These are phyloP conservation scores for Paracorniculantispora psalliotae DNA, from an alignment of 2,329 filamentous ascomycete species.

Conservation along the genomic window DNA sequence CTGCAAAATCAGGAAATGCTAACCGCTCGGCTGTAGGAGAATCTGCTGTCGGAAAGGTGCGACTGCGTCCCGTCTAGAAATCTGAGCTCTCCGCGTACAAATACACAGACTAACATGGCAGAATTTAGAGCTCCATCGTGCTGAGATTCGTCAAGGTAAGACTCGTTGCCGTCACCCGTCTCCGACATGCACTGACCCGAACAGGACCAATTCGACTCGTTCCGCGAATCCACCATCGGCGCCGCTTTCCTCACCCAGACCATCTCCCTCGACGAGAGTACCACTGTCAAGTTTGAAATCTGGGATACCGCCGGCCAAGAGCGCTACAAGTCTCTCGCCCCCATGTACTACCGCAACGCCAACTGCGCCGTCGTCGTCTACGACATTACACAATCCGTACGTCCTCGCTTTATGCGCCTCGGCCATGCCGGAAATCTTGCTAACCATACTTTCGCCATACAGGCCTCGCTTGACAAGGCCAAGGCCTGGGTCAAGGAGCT, in stretches of 20 bases:
- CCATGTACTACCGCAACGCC: constrained; percentile 99
- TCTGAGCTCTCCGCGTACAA: neutral
- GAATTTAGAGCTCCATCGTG: constrained; percentile 81
- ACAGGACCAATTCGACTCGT: constrained; percentile 96
- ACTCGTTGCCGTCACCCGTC: constrained; percentile 7
- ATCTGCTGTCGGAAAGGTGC: constrained; percentile 96
- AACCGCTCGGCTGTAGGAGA: constrained; percentile 64
- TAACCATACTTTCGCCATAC: constrained; percentile 15
- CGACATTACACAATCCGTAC: constrained; percentile 97
- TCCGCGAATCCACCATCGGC: constrained; percentile 96
- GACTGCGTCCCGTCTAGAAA: constrained; percentile 14
- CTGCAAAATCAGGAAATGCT: constrained; percentile 11
- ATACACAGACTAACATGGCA: constrained; percentile 19
- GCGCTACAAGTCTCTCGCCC: constrained; percentile 95
- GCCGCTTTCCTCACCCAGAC: constrained; percentile 98
- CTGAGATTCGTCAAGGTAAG: constrained; percentile 94
- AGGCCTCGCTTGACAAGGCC: constrained; percentile 97
- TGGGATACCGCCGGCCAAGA: constrained; percentile 99
- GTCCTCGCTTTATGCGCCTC: constrained; percentile 28
- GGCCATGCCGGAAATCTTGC: neutral
- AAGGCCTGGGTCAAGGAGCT: constrained; percentile 99
- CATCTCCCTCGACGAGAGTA: constrained; percentile 95
- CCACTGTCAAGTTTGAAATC: constrained; percentile 99
- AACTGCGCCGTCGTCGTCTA: constrained; percentile 99
- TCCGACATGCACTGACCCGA: constrained; percentile 16